Evolutionary conservation across 108 stramenopile genomes (phyloP), one percentile per base, ranked within the genome.

Genomic region (Fistulifera pelliculosa): DNA sequence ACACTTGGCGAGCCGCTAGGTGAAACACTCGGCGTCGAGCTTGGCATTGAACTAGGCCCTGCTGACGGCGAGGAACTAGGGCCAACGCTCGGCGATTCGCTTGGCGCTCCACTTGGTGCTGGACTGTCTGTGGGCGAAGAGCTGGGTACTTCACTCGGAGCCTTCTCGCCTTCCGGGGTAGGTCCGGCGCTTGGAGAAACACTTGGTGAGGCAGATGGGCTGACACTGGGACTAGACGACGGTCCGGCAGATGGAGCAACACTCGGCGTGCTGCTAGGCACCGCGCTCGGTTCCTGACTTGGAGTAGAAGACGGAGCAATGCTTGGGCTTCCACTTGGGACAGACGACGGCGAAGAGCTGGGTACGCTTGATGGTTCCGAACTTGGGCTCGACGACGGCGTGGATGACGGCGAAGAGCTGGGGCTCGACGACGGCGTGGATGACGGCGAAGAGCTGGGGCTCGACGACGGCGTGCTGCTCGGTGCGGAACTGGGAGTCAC

Each of bases 1-100:
- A 8, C 42, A 58, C 44, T 45, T 47, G 44, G 44, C 15, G 26
- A 17, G 6, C 25, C 8, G 24, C 45, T 47, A 47, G 43, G 57
- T n/a, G 10, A 27, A 12, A 10, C 27, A 47, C 45, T 58, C 25
- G 45, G 43, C 38, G 14, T n/a, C 27, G 44, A 47, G 27, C 44
- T 45, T 23, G 45, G 43, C 18, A 12, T 21, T n/a, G 23, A 1
- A 58, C 57, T 58, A 18, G 57, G 57, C 10, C 3, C 6, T 7
- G 11, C 23, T 10, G 24, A 26, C 5, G 51, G 22, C 2, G 14
- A 16, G 1, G 12, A 14, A 41, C 40, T 41, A 1, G 40, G 55
- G 1, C 40, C 22, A 1, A 22, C 25, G 21, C 50, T 40, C 8
- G 55, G 39, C 13, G 55, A 51, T 12, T 17, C 50, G 25, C 50